Evolutionary conservation across 2,329 filamentous ascomycete genomes (phyloP), one percentile per base, ranked within the genome.

Genomic region (Aspergillus intermedius): DNA sequence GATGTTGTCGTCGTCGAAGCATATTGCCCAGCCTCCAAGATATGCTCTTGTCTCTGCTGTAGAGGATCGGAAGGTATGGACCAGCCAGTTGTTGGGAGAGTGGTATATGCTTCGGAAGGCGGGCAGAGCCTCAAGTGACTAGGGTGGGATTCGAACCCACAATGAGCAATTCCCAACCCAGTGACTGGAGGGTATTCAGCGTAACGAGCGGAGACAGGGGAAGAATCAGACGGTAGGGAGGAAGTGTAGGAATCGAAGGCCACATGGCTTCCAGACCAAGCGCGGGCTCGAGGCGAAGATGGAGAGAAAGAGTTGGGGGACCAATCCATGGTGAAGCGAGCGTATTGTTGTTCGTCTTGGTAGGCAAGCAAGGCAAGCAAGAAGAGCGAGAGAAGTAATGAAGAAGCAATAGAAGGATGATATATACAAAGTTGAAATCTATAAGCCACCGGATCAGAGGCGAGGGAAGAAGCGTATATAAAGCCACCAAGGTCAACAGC

Each of bases 101-200:
- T 40, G 6, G 37, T 48, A 23, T 60, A 59, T 17, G 57, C 32
- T 17, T 58, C 49, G 21, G 56, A 21, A 9, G 51, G 46, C 12
- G 57, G 34, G 34, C 53, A 61, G 10, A 54, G 48, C 15, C 53
- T 52, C 23, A 59, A 28, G n/a, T 60, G 58, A n/a, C 54, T 48
- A 21, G 54, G 53, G 2, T 52, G 37, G 22, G 55, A 44, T n/a
- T 60, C 60, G n/a, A 59, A 52, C 6, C 53, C 56, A 46, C 59
- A 59, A 40, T 58, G 50, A 9, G 62, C 58, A 21, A 70, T 66
- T 2, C 67, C 68, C 22, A 70, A 49, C 8, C 67, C 65, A 23
- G 19, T 22, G 15, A 22, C 15, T 5, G 19, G 37, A 21, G 37
- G 15, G 7, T 40, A 19, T 3, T 40, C 15, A 19, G n/a, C 6